Conservation (phyloP, 176 grass and related monocot species). For the Hyparrhenia diplandra region DNA sequence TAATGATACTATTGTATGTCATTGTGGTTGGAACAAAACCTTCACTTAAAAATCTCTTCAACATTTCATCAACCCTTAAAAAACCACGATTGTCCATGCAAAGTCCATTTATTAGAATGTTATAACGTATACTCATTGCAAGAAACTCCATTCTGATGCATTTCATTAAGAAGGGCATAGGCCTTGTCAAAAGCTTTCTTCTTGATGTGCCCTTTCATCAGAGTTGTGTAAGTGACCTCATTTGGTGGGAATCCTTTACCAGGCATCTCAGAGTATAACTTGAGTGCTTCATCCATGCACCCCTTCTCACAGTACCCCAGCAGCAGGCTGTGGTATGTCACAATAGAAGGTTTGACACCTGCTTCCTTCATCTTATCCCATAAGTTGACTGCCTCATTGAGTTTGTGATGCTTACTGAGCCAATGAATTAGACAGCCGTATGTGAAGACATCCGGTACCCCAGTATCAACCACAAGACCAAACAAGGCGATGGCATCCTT, state of each 20-base stretch:
- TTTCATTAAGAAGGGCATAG: constrained; percentile 50
- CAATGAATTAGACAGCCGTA: constrained; percentile 65
- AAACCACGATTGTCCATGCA: constrained; percentile 21
- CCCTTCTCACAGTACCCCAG: constrained; percentile 60
- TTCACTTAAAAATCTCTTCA: constrained; percentile 59
- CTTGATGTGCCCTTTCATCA: constrained; percentile 62
- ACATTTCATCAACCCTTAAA: constrained; percentile 66
- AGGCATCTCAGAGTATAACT: constrained; percentile 61
- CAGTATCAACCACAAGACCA: constrained; percentile 35
- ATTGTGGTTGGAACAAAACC: constrained; percentile 71
- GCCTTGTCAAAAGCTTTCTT: constrained; percentile 52
- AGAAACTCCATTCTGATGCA: constrained; percentile 55
- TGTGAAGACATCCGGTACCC: constrained; percentile 45
- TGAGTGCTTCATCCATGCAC: constrained; percentile 57
- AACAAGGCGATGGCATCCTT: constrained; percentile 54
- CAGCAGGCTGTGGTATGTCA: constrained; percentile 60
- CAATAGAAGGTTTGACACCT: constrained; percentile 54
- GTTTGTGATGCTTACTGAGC: constrained; percentile 44
- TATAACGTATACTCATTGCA: constrained; percentile 67
- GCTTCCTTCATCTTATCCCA: constrained; percentile 62
- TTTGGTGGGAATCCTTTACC: constrained; percentile 52
- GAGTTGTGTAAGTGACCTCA: constrained; percentile 60
- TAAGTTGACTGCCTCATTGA: constrained; percentile 49
- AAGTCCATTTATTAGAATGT: constrained; percentile 74
- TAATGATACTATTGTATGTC: constrained; percentile 90